Evolutionary conservation across 2,329 filamentous ascomycete species (phyloP), one percentile per base, ranked within the genome.

Genomic region (Aureobasidium vineae): DNA sequence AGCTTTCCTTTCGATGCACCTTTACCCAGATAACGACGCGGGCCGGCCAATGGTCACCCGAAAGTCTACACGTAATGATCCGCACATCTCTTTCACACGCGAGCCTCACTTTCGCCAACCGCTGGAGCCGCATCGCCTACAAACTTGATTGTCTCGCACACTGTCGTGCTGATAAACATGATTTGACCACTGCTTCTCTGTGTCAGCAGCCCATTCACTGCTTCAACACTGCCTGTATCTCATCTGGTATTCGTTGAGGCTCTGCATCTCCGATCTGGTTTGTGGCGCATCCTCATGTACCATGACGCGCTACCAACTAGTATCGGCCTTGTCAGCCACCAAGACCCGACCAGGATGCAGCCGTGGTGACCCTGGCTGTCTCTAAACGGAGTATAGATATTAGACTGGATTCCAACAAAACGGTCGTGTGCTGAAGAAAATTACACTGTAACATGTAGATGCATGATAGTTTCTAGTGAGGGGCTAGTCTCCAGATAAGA

Each of bases 1-100:
- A 40, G 26, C 28, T 38, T 54, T 53, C 28, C 28, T 38, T 54
- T 43, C 28, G 26, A 64, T 64, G 49, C 41, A 31, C 36, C 36
- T 54, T 26, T 23, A 36, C 43, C 33, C 47, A 64, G 61, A 64
- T 64, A 54, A 64, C 49, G 38, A 64, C 36, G 61, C 61, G 61
- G 61, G 47, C 28, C 38, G 61, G 47, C 28, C 38, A 53, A 23
- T 19, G 52, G 23, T 21, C 19, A 45, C 23, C 61, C 60, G 61
- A 66, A 56, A 61, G 57, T 61, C 65, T 63, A 66, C 36, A 63
- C 53, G 56, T 66, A 66, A 66, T 66, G 64, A 63, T 52, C 45
- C 36, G 53, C 53, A 45, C 54, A 45, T 23, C 16, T 11, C 33
- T 43, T 15, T 19, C 10, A 6, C 40, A 31, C 38, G 16, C 23